Evolutionary conservation across 1,284 basidiomycete genomes (phyloP).

Genomic region (Xerocomus amazonicus): DNA sequence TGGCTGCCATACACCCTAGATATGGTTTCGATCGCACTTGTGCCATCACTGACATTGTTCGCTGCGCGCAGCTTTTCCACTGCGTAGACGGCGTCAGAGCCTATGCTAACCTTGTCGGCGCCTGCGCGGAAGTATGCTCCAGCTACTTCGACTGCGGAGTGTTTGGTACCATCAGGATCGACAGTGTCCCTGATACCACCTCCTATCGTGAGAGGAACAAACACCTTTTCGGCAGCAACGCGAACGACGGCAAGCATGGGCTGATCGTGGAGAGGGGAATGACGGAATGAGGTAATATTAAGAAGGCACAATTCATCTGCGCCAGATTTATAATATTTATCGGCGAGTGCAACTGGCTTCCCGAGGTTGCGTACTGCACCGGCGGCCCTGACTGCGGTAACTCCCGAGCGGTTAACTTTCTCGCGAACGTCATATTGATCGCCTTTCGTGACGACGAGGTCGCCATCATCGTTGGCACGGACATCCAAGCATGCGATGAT

Average conservation of each 20-base stretch:
- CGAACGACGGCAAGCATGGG: slow-evolving; percentile 97
- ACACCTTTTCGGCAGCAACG: slow-evolving; percentile 85
- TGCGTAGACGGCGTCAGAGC: slow-evolving; percentile 91
- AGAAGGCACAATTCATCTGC: slow-evolving; percentile 98
- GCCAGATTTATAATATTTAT: slow-evolving; percentile 82
- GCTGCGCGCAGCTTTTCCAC: slow-evolving; percentile 77
- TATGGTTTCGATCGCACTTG: slow-evolving; percentile 94
- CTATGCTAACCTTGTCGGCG: slow-evolving; percentile 97
- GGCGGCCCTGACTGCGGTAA: slow-evolving; percentile 42
- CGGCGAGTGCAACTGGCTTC: slow-evolving; percentile 92
- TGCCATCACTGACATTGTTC: slow-evolving; percentile 53
- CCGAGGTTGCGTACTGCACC: slow-evolving; percentile 95
- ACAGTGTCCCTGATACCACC: slow-evolving; percentile 96
- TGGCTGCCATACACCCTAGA: slow-evolving; percentile 90
- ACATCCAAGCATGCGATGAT: slow-evolving; percentile 99
- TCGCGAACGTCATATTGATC: slow-evolving; percentile 99
- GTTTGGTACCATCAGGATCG: slow-evolving; percentile 91
- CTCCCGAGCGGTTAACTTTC: slow-evolving; percentile 41
- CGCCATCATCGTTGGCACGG: slow-evolving; percentile 92
- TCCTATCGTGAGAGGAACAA: slow-evolving; percentile 98
- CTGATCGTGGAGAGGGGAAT: slow-evolving; percentile 92
- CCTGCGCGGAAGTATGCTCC: slow-evolving; percentile 96
- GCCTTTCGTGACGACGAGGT: slow-evolving; percentile 98
- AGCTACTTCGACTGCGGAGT: slow-evolving; percentile 90
- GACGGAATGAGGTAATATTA: slow-evolving; percentile 99